Conservation (phyloP, 148 eudicot genomes). For the Arbutus unedo region DNA sequence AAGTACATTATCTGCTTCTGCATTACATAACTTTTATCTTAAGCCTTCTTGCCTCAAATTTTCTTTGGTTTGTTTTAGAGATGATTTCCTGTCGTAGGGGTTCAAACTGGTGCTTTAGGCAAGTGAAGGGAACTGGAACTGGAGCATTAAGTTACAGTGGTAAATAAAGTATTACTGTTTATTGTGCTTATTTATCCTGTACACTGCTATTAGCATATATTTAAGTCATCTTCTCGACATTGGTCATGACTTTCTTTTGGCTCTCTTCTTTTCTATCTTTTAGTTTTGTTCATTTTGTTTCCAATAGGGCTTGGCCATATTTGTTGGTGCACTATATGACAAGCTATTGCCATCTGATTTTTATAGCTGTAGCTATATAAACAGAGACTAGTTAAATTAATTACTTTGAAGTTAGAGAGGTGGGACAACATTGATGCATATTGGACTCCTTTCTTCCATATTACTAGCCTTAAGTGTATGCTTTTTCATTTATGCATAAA, state of each 20-base stretch:
- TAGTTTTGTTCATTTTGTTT: neutral
- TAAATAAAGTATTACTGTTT: neutral
- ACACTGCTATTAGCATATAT: neutral
- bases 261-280: neutral
- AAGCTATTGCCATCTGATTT: too few relatives aligned
- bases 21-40: neutral
- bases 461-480: neutral
- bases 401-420: neutral
- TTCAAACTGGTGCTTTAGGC: neutral
- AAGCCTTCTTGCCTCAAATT: neutral
- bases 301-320: neutral
- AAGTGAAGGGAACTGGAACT: neutral
- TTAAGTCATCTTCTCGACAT: neutral
- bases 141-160: neutral
- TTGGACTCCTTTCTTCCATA: neutral
- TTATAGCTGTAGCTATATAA: neutral
- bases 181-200: neutral
- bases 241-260: neutral
- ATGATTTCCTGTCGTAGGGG: neutral
- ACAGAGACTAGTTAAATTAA: neutral
- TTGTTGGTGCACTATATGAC: neutral
- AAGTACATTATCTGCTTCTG: neutral
- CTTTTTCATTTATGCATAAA: neutral
- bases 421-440: neutral
- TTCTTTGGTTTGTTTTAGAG: neutral